Evolutionary conservation across 2,329 filamentous ascomycete genomes (phyloP).

Genomic region (Penicillium thymicola): DNA sequence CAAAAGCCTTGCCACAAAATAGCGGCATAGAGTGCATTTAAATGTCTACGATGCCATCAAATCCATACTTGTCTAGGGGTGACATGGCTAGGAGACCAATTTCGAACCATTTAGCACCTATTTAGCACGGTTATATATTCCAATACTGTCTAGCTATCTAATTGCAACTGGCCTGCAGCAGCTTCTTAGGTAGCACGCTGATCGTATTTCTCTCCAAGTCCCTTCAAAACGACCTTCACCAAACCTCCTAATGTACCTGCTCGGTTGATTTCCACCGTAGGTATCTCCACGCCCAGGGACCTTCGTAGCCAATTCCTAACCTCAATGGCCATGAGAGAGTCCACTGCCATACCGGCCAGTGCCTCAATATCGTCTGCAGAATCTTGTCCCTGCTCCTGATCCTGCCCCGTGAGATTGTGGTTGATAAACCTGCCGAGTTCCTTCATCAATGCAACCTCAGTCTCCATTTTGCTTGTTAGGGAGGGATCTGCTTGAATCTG

Average conservation of each 20-base stretch:
- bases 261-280: conserved; percentile 56
- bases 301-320: conserved; percentile 29
- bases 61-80: not conserved
- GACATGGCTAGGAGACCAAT: not conserved
- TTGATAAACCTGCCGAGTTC: conserved; percentile 3
- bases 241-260: conserved; percentile 16
- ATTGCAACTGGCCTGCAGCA: not conserved
- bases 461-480: not conserved
- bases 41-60: not conserved
- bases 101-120: not conserved
- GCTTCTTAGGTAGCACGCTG: not conserved
- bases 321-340: conserved; percentile 32
- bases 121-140: not conserved
- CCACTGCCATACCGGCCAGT: conserved; percentile 20
- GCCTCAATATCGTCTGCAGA: conserved; percentile 17
- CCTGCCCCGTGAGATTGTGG: conserved; percentile 5
- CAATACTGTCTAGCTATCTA: not conserved
- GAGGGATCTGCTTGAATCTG: not conserved
- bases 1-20: not conserved
- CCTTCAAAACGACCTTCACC: conserved; percentile 13
- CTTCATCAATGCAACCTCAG: not conserved
- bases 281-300: conserved; percentile 23
- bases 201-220: conserved; percentile 13
- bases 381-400: not conserved
- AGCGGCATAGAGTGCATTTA: not conserved